Evolutionary conservation across 139 green algal genomes (phyloP), one percentile per base, ranked within the genome.

Genomic region (Nannochloris sp.): DNA sequence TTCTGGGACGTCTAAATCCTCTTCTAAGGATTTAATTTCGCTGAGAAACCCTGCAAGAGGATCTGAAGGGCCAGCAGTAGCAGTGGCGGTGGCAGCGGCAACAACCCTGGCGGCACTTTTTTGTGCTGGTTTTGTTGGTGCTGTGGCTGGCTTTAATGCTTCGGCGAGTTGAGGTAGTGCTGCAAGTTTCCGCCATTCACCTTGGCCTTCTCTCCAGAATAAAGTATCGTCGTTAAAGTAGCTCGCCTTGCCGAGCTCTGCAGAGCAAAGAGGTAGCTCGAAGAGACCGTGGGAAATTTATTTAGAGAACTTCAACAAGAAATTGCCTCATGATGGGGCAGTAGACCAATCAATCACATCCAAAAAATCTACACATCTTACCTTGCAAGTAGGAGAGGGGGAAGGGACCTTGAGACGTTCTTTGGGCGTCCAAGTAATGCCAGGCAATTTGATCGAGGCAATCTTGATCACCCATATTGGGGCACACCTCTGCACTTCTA

Each of bases 1-100:
- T 0, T 56, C 64, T 6, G 76, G 72, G 19, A 27, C 19, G 19
- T 51, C 42, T 19, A 19, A 5, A 24, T 36, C 65, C n/a, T 54
- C 69, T 24, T 87, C 80, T 23, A 89, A 60, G 13, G 83, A 80
- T 25, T 73, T 68, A 8, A 87, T 83, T 54, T 92, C 83, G 1
- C 78, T 76, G 25, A 84, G 62, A 60, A 92, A 87, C 1, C 64
- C 65, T 2, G 75, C 83, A 54, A 92, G 67, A 6, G 55, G n/a
- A 23, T 79, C 69, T 3, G 38, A 29, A 12, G 38, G 30, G 42
- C 47, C 57, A 31, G 69, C 55, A 1, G 57, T 30, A 4, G 54
- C 34, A 35, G 54, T 58, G 10, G 65, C 65, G 25, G 54, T 57
- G 15, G 1, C 9, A 6, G 36, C 15, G 37, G 57, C 65, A 19